Base-by-base conservation (phyloP, 805 yeast species). In the Maudiozyma bulderi region DNA sequence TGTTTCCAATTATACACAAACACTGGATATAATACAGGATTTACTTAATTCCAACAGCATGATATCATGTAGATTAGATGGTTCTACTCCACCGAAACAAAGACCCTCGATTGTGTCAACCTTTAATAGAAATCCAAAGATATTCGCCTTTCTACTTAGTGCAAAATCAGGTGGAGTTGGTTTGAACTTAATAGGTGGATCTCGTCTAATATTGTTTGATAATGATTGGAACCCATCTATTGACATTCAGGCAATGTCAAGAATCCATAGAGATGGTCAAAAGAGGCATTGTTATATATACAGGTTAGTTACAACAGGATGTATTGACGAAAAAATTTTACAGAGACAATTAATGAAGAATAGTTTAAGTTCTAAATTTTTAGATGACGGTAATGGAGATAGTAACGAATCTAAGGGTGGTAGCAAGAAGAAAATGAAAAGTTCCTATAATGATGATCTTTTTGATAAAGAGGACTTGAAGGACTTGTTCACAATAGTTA, bases 141-240 rank as follows among this genome's bases (percentile, higher is more conserved):
- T 64, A 35, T 79, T 84, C 59, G 83, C 82, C 0, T 88, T 93
- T 55, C 66, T 93, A 10, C 66, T 93, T 10, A 86, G 96, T 3
- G 84, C 96, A 0, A 87, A 89, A 63, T 82, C 95, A 4, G 99
- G 99, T 3, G 99, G 99, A 0, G 82, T 85, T 51, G 99, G 99
- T 0, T 71, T 93, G 40, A 93, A 93, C 59, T 70, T 93, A 34
- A 76, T 86, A 34, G 99, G 98, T 0, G 99, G 95, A 0, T 86
- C 95, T 0, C 56, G 98, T 30, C 68, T 93, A 40, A 74, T 93
- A 5, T 68, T 93, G 26, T 84, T 86, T 60, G 99, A 93, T 62
- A 87, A 93, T 54, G 98, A 93, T 60, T 93, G 99, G 99, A 93
- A 93, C 54, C 99, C 99, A 0, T 80, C 96, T 0, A 75, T 83